phyloP scores from a whole-genome alignment of 2,329 filamentous ascomycete genomes.

The Davidsoniella australis region DNA sequence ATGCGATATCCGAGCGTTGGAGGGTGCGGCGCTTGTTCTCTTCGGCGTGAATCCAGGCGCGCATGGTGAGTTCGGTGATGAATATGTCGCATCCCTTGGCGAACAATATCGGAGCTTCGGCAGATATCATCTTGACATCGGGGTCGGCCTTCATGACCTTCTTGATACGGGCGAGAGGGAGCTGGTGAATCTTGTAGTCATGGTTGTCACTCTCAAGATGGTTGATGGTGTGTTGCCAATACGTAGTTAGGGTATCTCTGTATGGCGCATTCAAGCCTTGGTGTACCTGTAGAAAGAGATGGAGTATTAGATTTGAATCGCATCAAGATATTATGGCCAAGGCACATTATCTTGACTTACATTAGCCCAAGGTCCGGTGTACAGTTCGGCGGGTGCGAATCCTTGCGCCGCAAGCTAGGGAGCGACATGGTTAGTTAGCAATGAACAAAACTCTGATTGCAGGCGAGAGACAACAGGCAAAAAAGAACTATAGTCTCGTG shows the following conservation, averaged over 20 bases:
- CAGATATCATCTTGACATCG: constrained; percentile 99
- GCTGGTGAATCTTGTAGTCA: constrained; percentile 95
- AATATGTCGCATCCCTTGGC: constrained; percentile 98
- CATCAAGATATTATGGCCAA: background rate
- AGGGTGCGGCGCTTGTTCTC: constrained; percentile 95
- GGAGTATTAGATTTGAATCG: background rate
- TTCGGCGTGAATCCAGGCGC: constrained; percentile 97
- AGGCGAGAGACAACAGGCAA: background rate
- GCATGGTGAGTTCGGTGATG: constrained; percentile 97
- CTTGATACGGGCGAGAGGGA: constrained; percentile 95
- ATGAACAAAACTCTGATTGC: background rate
- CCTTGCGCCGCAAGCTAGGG: constrained; percentile 66
- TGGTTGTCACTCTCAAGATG: constrained; percentile 89
- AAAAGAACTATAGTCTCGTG: background rate
- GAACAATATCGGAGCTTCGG: constrained; percentile 92
- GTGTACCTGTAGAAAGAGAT: constrained; percentile 47
- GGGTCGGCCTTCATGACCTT: constrained; percentile 99
- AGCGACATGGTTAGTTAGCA: constrained; percentile 10
- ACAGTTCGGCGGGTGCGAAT: constrained; percentile 82
- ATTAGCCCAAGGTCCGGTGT: constrained; percentile 90
- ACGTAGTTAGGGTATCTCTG: constrained; percentile 93
- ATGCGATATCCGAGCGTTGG: constrained; percentile 91
- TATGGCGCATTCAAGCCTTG: constrained; percentile 86
- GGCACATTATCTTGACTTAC: constrained; percentile 31
- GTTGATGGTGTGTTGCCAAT: constrained; percentile 97